phyloP scores from a whole-genome alignment of 345 rosid genomes.

The Heritiera fomes region DNA sequence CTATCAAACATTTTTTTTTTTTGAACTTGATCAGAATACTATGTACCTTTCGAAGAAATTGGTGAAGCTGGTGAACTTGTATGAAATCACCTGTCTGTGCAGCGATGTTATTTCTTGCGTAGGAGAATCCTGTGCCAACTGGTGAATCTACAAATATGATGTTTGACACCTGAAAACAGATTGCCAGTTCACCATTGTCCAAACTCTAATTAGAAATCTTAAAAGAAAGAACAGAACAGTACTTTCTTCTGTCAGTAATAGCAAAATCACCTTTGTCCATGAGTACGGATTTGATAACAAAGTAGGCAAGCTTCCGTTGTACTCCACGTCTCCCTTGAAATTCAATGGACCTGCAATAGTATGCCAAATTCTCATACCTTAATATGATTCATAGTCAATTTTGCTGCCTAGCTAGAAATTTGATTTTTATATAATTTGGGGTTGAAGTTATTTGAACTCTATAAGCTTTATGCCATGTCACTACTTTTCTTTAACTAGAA shows the following conservation, averaged over 20 bases:
- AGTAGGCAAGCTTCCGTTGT: slow-evolving; percentile 70
- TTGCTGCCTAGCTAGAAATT: no score
- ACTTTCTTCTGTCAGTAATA: not conserved
- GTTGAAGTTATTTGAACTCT: no score
- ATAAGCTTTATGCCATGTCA: no score
- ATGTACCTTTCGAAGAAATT: slow-evolving; percentile 58
- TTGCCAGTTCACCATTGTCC: not conserved
- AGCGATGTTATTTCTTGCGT: slow-evolving; percentile 41
- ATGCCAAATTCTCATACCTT: not conserved
- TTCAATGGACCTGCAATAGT: slow-evolving; percentile 58
- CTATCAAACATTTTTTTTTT: not conserved
- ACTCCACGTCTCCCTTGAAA: slow-evolving; percentile 47
- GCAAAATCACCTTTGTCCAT: slow-evolving; percentile 58
- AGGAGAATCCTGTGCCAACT: slow-evolving; percentile 78
- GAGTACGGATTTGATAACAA: slow-evolving; percentile 57
- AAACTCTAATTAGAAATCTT: not conserved
- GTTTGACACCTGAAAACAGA: slow-evolving; percentile 37
- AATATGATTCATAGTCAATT: no score
- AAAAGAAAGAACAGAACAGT: not conserved
- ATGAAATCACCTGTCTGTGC: slow-evolving; percentile 43
- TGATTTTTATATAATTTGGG: no score
- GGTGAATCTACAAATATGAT: slow-evolving; percentile 75
- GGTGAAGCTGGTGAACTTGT: slow-evolving; percentile 46
- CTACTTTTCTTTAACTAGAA: no score
- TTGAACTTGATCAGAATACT: not conserved